Conservation (phyloP, 805 yeast genomes). For the Kockiozyma suomiensis region DNA sequence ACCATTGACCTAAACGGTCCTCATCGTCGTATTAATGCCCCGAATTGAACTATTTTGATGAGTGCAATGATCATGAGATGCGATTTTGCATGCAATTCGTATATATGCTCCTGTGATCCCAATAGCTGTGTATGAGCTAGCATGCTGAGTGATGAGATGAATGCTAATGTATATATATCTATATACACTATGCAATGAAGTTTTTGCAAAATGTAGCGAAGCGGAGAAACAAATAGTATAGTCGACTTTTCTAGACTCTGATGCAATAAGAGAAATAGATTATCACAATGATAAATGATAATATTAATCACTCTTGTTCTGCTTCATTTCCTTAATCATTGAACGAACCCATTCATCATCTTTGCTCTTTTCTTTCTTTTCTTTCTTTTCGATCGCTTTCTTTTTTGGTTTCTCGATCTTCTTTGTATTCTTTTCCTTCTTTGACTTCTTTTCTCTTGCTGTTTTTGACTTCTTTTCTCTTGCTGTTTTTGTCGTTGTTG, state of each 20-base stretch:
- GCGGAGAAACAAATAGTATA: not conserved
- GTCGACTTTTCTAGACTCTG: no score
- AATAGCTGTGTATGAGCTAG: no score
- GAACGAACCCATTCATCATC: slow-evolving; percentile 19
- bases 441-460: slow-evolving; percentile 20
- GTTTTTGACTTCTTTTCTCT: not conserved
- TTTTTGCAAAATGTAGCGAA: not conserved
- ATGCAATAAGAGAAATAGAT: no score
- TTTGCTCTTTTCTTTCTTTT: slow-evolving; percentile 29
- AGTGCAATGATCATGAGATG: not conserved
- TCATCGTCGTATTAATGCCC: not conserved
- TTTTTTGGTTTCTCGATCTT: slow-evolving; percentile 37
- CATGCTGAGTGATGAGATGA: not conserved
- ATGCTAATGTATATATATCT: no score
- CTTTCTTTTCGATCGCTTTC: slow-evolving; percentile 43
- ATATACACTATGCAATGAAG: no score
- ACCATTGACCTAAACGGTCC: not conserved
- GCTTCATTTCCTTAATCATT: slow-evolving; percentile 23
- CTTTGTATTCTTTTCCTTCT: slow-evolving; percentile 36
- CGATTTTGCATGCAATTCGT: not conserved
- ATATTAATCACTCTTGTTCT: not conserved
- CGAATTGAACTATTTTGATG: not conserved
- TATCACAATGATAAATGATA: not conserved
- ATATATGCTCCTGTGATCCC: not conserved
- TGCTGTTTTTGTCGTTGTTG: not conserved